Conservation (phyloP, 441 rosid species). For the California macrophylla region DNA sequence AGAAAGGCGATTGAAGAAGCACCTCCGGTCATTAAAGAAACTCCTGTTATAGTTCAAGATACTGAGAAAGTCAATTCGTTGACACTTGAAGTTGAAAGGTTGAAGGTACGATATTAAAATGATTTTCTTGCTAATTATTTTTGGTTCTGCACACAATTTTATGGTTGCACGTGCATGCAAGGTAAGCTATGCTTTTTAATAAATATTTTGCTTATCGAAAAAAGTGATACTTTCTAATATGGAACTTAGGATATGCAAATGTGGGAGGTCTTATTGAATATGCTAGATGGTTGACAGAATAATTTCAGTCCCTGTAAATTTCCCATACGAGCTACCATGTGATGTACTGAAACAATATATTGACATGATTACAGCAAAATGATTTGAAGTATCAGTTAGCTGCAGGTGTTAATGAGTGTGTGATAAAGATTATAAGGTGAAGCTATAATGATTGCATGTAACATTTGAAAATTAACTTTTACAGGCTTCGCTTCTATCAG, state of each 20-base stretch:
- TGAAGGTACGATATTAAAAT: slow-evolving; percentile 51
- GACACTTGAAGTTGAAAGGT: slow-evolving; percentile 55
- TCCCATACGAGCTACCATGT: background rate
- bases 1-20: slow-evolving; percentile 81
- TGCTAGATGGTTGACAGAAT: background rate
- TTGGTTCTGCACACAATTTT: background rate
- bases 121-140: background rate
- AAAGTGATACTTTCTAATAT: background rate
- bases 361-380: background rate
- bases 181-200: background rate
- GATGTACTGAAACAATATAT: background rate
- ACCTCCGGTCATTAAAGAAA: slow-evolving; percentile 63
- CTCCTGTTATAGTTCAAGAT: slow-evolving; percentile 78
- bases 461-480: slow-evolving; percentile 20
- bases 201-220: background rate
- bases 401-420: background rate
- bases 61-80: slow-evolving; percentile 60
- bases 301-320: background rate
- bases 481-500: slow-evolving; percentile 64
- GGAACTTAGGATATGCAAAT: background rate
- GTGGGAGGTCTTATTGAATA: background rate
- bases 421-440: background rate
- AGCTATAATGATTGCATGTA: background rate
- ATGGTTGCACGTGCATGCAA: background rate
- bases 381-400: background rate